Percentiles rank a stretch among this genome's conserved stretches.
Evolutionary conservation across 352 stramenopile species (phyloP).

Genomic region (Pythium utonaiense): DNA sequence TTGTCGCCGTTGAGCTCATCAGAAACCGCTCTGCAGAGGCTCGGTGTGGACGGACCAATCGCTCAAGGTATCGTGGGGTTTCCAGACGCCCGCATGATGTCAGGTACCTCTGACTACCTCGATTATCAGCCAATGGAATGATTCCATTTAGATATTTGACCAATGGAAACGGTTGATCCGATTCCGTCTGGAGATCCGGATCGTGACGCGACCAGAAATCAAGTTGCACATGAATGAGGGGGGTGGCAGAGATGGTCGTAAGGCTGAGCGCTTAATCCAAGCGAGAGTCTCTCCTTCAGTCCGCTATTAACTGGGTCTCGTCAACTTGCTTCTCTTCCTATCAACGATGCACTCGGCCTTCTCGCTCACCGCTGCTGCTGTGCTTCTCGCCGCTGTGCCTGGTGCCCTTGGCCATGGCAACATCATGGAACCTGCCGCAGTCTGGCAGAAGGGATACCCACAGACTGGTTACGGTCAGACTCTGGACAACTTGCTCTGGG

Average conservation of each 20-base stretch:
- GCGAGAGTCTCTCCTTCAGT: neutral
- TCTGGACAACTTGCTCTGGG: conserved; percentile 38
- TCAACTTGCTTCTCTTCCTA: neutral
- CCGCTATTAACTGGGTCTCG: neutral
- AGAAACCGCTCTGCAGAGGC: too few species aligned
- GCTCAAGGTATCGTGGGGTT: too few species aligned
- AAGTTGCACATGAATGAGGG: too few species aligned
- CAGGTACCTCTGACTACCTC: neutral
- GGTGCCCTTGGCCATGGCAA: conserved; percentile 27
- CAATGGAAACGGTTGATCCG: neutral
- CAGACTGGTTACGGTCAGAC: conserved; percentile 46
- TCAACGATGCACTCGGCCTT: neutral
- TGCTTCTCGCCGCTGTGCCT: conserved; percentile 10
- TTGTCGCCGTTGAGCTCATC: neutral
- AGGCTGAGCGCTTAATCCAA: too few species aligned
- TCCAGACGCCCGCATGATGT: too few species aligned
- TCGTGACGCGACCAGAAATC: neutral
- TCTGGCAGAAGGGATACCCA: conserved; percentile 38
- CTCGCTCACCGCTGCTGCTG: neutral
- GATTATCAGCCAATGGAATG: neutral
- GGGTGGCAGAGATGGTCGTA: neutral
- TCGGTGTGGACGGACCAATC: too few species aligned
- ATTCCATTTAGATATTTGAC: neutral
- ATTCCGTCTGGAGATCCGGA: neutral
- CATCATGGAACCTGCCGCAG: conserved; percentile 40